Evolutionary conservation across 371 early-diverging fungal genomes (phyloP), one percentile per base, ranked within the genome.

Genomic region (Saksenaea oblongispora): DNA sequence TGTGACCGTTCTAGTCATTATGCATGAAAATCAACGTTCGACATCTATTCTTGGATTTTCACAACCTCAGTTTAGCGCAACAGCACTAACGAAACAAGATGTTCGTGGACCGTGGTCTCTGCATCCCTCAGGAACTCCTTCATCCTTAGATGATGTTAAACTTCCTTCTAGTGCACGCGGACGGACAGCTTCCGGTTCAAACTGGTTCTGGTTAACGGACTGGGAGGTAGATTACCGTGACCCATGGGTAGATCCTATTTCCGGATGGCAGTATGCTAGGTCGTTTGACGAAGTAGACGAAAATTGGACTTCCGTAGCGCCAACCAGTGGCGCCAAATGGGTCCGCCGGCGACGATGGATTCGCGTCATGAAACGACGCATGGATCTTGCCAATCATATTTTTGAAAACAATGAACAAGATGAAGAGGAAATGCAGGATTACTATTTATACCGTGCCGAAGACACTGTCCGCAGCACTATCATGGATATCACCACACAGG

Each of bases 121-220:
- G 47, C 79, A 76, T 64, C 71, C 86, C 0, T 76, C 75, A 13
- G 88, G 88, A 2, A 67, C 70, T 7, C 87, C 87, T 0, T 72
- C 73, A 5, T 66, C 81, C 34, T 84, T 81, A 41, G 83, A 85
- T 5, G 73, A 75, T 22, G 87, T 89, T 15, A 68, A 72, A 14
- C 63, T 89, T 10, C 91, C 89, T 7, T 34, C 42, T 1, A 67
- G 53, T 8, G 63, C 59, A 26, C 65, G 61, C 2, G 34, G 53
- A 4, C 53, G 60, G 5, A n/a, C 62, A 5, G 56, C 66, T 5
- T 54, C 63, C 0, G 66, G 56, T 35, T 66, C 74, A 7, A 62
- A 77, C 14, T 94, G 93, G 93, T 94, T 88, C 67, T 94, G 94
- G 94, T 57, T 92, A 35, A 90, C 89, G 3, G 94, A 94, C 47